Conservation (phyloP, 148 eudicot genomes). For the Drosera capensis region DNA sequence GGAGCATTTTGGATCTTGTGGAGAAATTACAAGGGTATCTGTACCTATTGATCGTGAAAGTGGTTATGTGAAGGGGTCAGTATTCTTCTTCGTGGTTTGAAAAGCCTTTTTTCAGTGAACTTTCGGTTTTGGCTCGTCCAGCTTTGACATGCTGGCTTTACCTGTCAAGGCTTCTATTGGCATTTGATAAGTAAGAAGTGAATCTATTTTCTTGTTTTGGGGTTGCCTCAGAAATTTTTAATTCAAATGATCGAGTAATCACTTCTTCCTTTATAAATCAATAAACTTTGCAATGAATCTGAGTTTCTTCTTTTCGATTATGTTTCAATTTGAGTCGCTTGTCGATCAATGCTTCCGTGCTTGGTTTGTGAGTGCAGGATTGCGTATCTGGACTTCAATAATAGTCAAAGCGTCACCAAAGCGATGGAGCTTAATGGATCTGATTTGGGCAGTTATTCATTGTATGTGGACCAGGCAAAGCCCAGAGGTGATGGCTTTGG, state of each 20-base stretch:
- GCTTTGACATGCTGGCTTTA: too few relatives aligned
- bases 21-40: conserved; percentile 54
- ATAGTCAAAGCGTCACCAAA: not conserved
- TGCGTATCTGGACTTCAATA: conserved; percentile 8
- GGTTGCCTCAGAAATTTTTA: too few relatives aligned
- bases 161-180: too few relatives aligned
- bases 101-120: not conserved
- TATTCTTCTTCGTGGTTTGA: not conserved
- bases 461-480: conserved; percentile 10
- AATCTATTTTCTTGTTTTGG: too few relatives aligned
- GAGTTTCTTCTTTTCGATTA: too few relatives aligned
- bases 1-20: conserved; percentile 61
- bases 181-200: too few relatives aligned
- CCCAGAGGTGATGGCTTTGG: conserved; percentile 2
- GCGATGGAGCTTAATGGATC: conserved; percentile 10
- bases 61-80: conserved; percentile 54
- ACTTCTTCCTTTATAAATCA: too few relatives aligned
- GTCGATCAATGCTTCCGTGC: too few relatives aligned
- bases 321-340: too few relatives aligned
- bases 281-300: too few relatives aligned
- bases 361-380: conserved; percentile 7
- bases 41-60: conserved; percentile 41
- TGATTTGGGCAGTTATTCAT: conserved; percentile 3
- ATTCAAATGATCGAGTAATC: too few relatives aligned
- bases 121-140: too few relatives aligned